phyloP scores from a whole-genome alignment of 2,329 filamentous ascomycete genomes.

The Helicocarpus griseus region DNA sequence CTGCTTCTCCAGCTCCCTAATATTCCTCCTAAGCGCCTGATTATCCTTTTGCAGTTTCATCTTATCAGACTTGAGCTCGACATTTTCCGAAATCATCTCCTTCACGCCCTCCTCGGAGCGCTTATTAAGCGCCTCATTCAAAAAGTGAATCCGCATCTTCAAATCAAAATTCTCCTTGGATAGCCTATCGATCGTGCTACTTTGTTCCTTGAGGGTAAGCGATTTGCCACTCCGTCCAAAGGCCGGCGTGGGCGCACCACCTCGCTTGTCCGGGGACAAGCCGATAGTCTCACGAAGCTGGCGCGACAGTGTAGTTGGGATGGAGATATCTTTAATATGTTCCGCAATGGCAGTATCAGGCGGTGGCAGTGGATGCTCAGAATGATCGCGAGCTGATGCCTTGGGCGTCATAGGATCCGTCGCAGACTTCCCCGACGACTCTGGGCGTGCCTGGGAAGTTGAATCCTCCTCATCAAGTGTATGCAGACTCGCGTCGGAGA shows the following conservation, averaged over 20 bases:
- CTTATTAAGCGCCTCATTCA: slow-evolving; percentile 86
- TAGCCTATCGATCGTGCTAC: slow-evolving; percentile 88
- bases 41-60: slow-evolving; percentile 86
- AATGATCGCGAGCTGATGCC: slow-evolving; percentile 43
- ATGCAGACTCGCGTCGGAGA: slow-evolving; percentile 41
- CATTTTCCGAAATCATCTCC: slow-evolving; percentile 96
- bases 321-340: slow-evolving; percentile 80
- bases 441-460: slow-evolving; percentile 23
- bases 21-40: slow-evolving; percentile 66
- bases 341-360: slow-evolving; percentile 84
- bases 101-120: slow-evolving; percentile 93
- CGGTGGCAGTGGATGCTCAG: slow-evolving; percentile 51
- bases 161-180: slow-evolving; percentile 98
- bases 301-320: slow-evolving; percentile 76
- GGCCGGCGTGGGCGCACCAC: slow-evolving; percentile 38
- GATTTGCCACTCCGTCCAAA: slow-evolving; percentile 53
- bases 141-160: slow-evolving; percentile 94
- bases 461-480: slow-evolving; percentile 52
- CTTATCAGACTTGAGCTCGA: slow-evolving; percentile 84
- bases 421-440: slow-evolving; percentile 30
- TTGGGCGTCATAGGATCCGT: slow-evolving; percentile 60
- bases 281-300: slow-evolving; percentile 64
- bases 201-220: slow-evolving; percentile 92
- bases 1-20: slow-evolving; percentile 80
- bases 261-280: slow-evolving; percentile 48